Conservation (phyloP, 148 eudicot species). For the Beta vulgaris region DNA sequence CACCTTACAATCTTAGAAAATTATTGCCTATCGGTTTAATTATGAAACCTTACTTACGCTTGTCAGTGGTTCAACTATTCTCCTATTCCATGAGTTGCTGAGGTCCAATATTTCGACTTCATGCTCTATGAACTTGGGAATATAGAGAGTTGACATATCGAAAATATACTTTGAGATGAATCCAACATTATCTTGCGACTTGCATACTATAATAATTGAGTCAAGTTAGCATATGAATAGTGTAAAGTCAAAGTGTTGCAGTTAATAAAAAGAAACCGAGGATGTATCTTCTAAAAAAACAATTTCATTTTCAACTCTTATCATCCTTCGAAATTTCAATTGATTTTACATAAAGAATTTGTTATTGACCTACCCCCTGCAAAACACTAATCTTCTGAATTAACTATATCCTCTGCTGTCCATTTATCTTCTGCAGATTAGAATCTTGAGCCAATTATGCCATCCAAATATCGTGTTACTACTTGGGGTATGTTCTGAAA, state of each 20-base stretch:
- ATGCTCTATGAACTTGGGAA: too few species aligned
- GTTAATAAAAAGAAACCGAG: too few species aligned
- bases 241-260: too few species aligned
- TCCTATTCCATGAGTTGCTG: not conserved
- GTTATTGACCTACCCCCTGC: not conserved
- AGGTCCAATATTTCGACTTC: not conserved
- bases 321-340: not conserved
- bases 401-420: not conserved
- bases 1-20: not conserved
- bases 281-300: not conserved
- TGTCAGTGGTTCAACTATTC: not conserved
- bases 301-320: not conserved
- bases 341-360: not conserved
- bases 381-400: not conserved
- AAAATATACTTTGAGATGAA: too few species aligned
- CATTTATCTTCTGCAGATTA: conserved; percentile 41
- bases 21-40: too few species aligned
- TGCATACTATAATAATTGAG: too few species aligned
- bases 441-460: conserved; percentile 64
- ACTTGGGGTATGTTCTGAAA: conserved; percentile 85
- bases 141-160: too few species aligned
- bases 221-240: too few species aligned
- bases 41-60: not conserved
- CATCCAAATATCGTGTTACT: conserved; percentile 72
- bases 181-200: too few species aligned